Conservation (phyloP, 1,139 yeast species). For the Saccharomyces hybrid region DNA sequence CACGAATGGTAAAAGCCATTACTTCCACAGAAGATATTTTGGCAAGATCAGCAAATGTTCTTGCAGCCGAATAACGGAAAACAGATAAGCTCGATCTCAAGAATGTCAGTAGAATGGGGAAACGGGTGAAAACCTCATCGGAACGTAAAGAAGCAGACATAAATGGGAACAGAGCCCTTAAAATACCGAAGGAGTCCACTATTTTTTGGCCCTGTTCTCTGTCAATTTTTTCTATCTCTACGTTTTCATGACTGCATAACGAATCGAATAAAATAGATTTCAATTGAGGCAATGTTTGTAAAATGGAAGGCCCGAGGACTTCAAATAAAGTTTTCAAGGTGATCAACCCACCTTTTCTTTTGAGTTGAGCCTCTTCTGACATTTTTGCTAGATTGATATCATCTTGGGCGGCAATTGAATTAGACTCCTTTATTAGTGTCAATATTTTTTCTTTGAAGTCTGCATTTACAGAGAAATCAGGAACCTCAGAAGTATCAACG, state of each 20-base stretch:
- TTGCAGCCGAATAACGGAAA: slow-evolving; percentile 82
- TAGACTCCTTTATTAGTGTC: slow-evolving; percentile 75
- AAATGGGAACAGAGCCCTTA: slow-evolving; percentile 65
- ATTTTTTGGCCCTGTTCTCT: slow-evolving; percentile 63
- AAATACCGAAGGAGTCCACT: slow-evolving; percentile 79
- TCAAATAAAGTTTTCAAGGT: slow-evolving; percentile 53
- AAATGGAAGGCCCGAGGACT: slow-evolving; percentile 47
- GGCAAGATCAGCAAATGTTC: slow-evolving; percentile 78
- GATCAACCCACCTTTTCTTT: slow-evolving; percentile 74
- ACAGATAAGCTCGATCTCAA: slow-evolving; percentile 67
- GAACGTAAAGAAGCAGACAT: slow-evolving; percentile 43
- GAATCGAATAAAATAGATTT: slow-evolving; percentile 63
- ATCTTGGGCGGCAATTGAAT: slow-evolving; percentile 59
- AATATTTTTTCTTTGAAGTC: slow-evolving; percentile 50
- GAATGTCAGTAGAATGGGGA: slow-evolving; percentile 50
- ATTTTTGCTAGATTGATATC: slow-evolving; percentile 55
- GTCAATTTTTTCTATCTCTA: slow-evolving; percentile 36
- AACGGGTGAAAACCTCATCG: slow-evolving; percentile 39
- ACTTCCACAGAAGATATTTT: slow-evolving; percentile 65
- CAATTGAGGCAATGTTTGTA: slow-evolving; percentile 60
- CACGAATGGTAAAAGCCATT: slow-evolving; percentile 72
- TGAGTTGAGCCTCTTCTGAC: slow-evolving; percentile 65
- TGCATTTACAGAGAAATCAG: slow-evolving; percentile 73
- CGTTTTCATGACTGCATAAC: slow-evolving; percentile 30
- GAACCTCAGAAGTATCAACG: slow-evolving; percentile 93